These are phyloP conservation scores for Kuraishia floccosa DNA, from an alignment of 805 yeast species.

Conservation along the genomic window DNA sequence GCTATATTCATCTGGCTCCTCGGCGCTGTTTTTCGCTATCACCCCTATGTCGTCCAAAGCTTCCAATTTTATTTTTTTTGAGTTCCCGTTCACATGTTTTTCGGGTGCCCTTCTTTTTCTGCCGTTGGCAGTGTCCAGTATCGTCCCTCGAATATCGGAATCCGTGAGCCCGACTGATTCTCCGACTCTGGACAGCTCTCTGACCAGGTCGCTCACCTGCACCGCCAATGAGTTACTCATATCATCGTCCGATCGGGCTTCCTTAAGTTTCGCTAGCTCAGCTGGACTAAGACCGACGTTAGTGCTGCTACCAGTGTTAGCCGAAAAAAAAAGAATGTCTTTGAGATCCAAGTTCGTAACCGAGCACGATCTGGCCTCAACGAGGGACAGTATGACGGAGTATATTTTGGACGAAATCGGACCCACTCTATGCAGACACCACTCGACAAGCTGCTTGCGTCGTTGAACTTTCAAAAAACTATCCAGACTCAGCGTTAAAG, in stretches of 20 bases:
- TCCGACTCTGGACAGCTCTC: conserved; percentile 17
- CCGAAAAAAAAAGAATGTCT: conserved; percentile 15
- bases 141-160: conserved; percentile 20
- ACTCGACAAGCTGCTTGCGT: conserved; percentile 46
- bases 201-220: conserved; percentile 29
- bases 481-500: conserved; percentile 50
- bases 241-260: conserved; percentile 17
- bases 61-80: conserved; percentile 17
- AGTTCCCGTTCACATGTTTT: conserved; percentile 4
- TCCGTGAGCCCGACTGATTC: conserved; percentile 21
- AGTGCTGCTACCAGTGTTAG: conserved; percentile 16
- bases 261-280: background rate
- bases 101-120: no score
- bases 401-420: conserved; percentile 55
- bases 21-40: background rate
- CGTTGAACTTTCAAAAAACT: conserved; percentile 62
- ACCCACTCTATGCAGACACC: conserved; percentile 64
- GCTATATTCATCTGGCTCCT: conserved; percentile 7
- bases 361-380: conserved; percentile 45
- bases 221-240: conserved; percentile 23
- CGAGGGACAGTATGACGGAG: conserved; percentile 36
- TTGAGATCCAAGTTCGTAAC: conserved; percentile 12
- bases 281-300: conserved; percentile 20
- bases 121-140: no score
- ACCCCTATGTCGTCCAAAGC: conserved; percentile 10